Percentiles rank a stretch among this genome's conserved stretches.
These are phyloP conservation scores for Auricularia cornea DNA, from an alignment of 768 basidiomycete genomes.

Conservation along the genomic window DNA sequence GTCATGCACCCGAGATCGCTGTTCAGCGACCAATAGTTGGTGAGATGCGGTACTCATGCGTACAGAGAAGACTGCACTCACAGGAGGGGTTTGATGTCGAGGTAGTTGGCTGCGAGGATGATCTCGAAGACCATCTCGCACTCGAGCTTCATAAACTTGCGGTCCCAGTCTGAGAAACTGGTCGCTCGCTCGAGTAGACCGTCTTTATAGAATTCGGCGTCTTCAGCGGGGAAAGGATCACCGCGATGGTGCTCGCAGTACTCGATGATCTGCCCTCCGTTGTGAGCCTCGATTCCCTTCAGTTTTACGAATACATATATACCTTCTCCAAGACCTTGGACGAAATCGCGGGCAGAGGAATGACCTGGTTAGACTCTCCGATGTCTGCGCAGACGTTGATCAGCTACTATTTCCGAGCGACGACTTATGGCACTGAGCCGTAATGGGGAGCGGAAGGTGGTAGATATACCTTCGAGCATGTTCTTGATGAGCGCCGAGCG, in stretches of 20 bases:
- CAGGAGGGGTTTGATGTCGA: constrained; percentile 98
- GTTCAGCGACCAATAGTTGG: not conserved
- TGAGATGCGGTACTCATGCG: too few relatives aligned
- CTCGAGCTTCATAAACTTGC: constrained; percentile 96
- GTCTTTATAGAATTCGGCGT: constrained; percentile 73
- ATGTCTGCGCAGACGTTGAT: constrained; percentile 55
- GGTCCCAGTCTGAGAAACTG: constrained; percentile 98
- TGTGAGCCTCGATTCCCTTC: not conserved
- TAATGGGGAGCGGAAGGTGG: not conserved
- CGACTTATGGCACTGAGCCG: not conserved
- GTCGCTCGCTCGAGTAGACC: constrained; percentile 97
- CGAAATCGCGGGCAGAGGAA: constrained; percentile 89
- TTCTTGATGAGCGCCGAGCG: constrained; percentile 97
- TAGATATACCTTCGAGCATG: constrained; percentile 70
- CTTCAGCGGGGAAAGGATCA: constrained; percentile 86
- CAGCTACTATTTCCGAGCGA: not conserved
- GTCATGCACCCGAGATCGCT: constrained; percentile 98
- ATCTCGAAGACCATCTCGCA: constrained; percentile 99
- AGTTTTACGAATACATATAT: too few relatives aligned
- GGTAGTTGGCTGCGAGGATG: constrained; percentile 98
- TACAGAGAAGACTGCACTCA: constrained; percentile 31
- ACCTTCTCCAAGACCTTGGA: constrained; percentile 92
- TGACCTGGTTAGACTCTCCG: constrained; percentile 89
- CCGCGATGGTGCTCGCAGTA: constrained; percentile 99
- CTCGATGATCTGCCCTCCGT: constrained; percentile 69